A percentile compares a stretch with the other conserved stretches of the same genome.
Conservation (phyloP, 495 filamentous ascomycete species). For the Aspergillus nanangensis region DNA sequence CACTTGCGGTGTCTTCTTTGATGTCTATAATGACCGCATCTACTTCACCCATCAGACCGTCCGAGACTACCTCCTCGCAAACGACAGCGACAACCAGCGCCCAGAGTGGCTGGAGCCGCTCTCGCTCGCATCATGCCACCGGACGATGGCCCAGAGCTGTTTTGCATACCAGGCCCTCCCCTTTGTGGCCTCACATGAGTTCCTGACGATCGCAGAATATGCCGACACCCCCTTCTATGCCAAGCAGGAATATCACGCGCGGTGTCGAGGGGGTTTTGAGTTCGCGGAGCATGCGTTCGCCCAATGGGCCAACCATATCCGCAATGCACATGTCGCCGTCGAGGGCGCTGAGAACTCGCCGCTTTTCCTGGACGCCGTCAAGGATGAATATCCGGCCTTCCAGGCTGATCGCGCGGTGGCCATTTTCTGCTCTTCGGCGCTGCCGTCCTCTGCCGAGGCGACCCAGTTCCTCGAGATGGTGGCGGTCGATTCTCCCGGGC, state of each 20-base stretch:
- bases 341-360: neutral
- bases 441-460: neutral
- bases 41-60: slow-evolving; percentile 22
- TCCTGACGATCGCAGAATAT: neutral
- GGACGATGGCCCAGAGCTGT: slow-evolving; percentile 2
- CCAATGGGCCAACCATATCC: slow-evolving; percentile 1
- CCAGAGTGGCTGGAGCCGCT: neutral
- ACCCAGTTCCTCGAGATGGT: neutral
- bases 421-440: neutral
- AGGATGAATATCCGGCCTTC: neutral
- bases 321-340: neutral
- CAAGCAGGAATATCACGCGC: neutral
- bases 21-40: slow-evolving; percentile 20
- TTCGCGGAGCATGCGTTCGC: slow-evolving; percentile 2
- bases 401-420: neutral
- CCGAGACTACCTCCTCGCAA: slow-evolving; percentile 11
- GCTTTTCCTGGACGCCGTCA: neutral
- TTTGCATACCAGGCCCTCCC: neutral
- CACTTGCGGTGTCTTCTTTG: slow-evolving; percentile 29
- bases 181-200: neutral
- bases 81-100: neutral
- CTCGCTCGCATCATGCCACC: neutral
- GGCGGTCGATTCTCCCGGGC: neutral
- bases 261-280: neutral
- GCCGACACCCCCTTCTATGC: neutral